Evolutionary conservation across 352 stramenopile species (phyloP).

Genomic region (Hyaloperonospora brassicae): DNA sequence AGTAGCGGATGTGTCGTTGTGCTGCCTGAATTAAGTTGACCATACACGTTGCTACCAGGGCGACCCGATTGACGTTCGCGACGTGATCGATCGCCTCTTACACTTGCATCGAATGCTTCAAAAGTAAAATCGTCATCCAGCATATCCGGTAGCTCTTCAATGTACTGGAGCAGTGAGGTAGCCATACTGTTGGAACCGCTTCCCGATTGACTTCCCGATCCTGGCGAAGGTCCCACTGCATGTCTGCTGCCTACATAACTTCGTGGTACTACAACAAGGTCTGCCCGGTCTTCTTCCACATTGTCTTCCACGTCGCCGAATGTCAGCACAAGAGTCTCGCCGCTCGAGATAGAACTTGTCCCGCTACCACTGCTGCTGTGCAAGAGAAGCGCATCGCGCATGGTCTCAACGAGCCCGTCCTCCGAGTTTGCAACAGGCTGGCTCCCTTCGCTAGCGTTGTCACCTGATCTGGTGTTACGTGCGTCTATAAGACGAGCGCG

Average conservation of each 20-base stretch:
- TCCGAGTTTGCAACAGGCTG: constrained; percentile 15
- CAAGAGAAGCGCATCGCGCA: constrained; percentile 31
- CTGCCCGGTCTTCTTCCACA: constrained; percentile 13
- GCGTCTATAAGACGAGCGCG: constrained; percentile 26
- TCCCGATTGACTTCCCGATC: constrained; percentile 11
- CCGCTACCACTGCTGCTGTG: constrained; percentile 14
- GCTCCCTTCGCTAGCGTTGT: constrained; percentile 8
- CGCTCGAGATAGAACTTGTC: constrained; percentile 11
- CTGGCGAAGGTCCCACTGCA: constrained; percentile 5
- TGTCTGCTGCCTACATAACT: constrained; percentile 9
- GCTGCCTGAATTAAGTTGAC: constrained; percentile 10
- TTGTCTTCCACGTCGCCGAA: constrained; percentile 32
- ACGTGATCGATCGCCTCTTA: constrained; percentile 27
- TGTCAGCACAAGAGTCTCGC: constrained; percentile 33
- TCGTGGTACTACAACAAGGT: background rate
- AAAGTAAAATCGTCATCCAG: constrained; percentile 51
- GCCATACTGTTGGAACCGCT: constrained; percentile 14
- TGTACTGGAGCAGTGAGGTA: constrained; percentile 43
- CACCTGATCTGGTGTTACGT: constrained; percentile 14
- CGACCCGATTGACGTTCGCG: constrained; percentile 29
- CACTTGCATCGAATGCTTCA: constrained; percentile 41
- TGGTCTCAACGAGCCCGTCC: constrained; percentile 33
- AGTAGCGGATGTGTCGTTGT: constrained; percentile 35
- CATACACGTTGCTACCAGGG: constrained; percentile 4
- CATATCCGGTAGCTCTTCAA: constrained; percentile 49